A percentile compares a stretch with the other conserved stretches of the same genome.
phyloP scores from a whole-genome alignment of 179 eudicot species.

The Camellia oleifera region DNA sequence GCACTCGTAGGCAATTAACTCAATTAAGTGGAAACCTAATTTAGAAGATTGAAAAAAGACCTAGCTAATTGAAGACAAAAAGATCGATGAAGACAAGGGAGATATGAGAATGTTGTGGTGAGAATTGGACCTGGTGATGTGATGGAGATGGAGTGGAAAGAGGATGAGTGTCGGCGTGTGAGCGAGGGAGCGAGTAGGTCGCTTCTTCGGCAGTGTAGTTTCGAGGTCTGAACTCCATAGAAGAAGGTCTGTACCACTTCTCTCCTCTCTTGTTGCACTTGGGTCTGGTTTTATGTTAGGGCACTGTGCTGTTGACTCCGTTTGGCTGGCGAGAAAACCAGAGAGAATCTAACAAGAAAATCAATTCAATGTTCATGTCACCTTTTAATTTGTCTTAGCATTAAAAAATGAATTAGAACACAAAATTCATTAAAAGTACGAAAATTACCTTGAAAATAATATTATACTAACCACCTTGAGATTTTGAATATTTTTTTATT shows the following conservation, averaged over 20 bases:
- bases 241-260: not conserved
- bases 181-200: constrained; percentile 39
- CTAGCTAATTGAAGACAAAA: not conserved
- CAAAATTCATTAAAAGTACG: no score
- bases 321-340: constrained; percentile 17
- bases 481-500: no score
- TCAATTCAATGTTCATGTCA: no score
- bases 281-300: not conserved
- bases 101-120: not conserved
- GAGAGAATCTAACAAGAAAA: not conserved
- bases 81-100: not conserved
- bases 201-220: constrained; percentile 42
- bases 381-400: no score
- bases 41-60: not conserved
- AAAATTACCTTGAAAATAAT: no score
- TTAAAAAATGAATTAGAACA: no score
- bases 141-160: constrained; percentile 37
- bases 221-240: constrained; percentile 47
- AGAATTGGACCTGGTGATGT: constrained; percentile 31
- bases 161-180: constrained; percentile 47
- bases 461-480: no score
- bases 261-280: not conserved
- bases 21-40: not conserved
- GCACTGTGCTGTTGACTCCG: not conserved
- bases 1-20: not conserved